phyloP scores from a whole-genome alignment of 2,329 filamentous ascomycete genomes.

The Grosmannia clavigera region DNA sequence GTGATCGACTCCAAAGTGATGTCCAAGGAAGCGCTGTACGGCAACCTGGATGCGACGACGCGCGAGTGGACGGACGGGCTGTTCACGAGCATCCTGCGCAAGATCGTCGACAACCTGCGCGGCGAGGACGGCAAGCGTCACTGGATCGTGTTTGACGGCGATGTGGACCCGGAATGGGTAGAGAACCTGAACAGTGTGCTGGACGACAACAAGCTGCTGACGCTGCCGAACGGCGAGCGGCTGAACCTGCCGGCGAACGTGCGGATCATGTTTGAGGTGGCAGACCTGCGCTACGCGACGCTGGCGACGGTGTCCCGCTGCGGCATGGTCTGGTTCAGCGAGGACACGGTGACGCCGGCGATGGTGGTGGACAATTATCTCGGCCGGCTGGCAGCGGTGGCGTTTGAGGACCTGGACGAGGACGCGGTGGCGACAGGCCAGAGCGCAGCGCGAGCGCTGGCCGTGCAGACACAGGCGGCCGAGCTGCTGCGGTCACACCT shows the following conservation, averaged over 20 bases:
- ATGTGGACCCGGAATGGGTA: conserved; percentile 98
- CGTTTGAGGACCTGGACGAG: conserved; percentile 93
- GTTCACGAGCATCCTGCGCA: conserved; percentile 93
- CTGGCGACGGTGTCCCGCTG: conserved; percentile 98
- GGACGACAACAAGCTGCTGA: conserved; percentile 97
- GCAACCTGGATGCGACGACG: conserved; percentile 89
- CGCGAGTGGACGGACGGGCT: conserved; percentile 98
- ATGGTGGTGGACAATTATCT: conserved; percentile 95
- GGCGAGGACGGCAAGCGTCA: conserved; percentile 94
- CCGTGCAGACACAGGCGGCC: conserved; percentile 67
- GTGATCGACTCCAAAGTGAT: conserved; percentile 99
- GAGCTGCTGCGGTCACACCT: conserved; percentile 66
- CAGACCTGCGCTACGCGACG: conserved; percentile 93
- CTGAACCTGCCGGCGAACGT: conserved; percentile 90
- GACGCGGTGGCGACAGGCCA: conserved; percentile 64
- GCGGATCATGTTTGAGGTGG: conserved; percentile 99
- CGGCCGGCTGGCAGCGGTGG: conserved; percentile 64
- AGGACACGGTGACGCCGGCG: conserved; percentile 82
- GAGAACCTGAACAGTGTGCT: conserved; percentile 99
- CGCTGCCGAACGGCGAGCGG: conserved; percentile 93
- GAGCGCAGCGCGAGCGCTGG: conserved; percentile 64
- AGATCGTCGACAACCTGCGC: conserved; percentile 97
- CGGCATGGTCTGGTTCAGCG: conserved; percentile 99
- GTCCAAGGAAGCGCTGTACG: conserved; percentile 97
- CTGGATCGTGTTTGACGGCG: conserved; percentile 98